Conservation (phyloP, 106 monocot species). For the Iris macrosiphon region DNA sequence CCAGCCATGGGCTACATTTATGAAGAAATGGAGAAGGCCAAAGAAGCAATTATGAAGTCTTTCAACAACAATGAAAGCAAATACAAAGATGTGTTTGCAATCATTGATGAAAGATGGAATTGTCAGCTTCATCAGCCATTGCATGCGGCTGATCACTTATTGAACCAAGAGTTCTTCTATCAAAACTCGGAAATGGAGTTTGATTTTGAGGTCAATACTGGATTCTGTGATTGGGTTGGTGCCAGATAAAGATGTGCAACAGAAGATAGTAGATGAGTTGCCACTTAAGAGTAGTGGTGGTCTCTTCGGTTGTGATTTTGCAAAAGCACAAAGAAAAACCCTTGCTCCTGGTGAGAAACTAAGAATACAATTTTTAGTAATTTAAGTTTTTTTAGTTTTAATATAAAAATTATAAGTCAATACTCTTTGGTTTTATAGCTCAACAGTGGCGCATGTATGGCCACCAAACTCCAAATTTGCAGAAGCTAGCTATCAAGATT, state of each 20-base stretch:
- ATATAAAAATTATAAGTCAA: background rate
- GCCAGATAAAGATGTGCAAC: background rate
- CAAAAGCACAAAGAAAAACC: background rate
- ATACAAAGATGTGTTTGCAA: background rate
- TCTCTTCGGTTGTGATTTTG: background rate
- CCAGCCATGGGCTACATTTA: slow-evolving; percentile 2
- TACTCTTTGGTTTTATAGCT: background rate
- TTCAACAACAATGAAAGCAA: background rate
- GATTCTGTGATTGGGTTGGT: background rate
- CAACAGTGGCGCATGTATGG: background rate
- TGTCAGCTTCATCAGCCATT: background rate
- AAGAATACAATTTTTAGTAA: too few relatives aligned
- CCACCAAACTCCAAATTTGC: background rate
- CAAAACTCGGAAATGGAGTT: background rate
- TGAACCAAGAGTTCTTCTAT: background rate
- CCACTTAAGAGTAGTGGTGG: background rate
- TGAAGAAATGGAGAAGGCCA: background rate
- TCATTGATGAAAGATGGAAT: background rate
- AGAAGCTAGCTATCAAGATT: background rate
- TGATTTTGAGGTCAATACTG: background rate
- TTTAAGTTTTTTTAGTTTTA: background rate
- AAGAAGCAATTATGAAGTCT: background rate
- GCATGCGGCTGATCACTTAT: background rate
- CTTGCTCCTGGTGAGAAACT: too few relatives aligned
- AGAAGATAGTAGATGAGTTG: background rate